Evolutionary conservation across 2,329 filamentous ascomycete genomes (phyloP), one percentile per base, ranked within the genome.

Genomic region (Metarhizium humberi): DNA sequence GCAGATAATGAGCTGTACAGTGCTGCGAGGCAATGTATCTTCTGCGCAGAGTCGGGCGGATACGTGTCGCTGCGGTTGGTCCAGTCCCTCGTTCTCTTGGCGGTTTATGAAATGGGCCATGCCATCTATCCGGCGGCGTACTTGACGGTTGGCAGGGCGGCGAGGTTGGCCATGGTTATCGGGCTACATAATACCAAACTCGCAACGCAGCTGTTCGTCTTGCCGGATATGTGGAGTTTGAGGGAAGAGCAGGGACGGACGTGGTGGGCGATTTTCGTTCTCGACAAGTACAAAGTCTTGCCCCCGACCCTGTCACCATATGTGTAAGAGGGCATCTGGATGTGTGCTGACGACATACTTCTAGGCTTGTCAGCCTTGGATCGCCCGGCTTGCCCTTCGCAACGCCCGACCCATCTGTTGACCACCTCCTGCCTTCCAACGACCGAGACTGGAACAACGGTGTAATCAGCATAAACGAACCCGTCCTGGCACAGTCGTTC

Each of bases 261-360:
- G 3, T 62, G 58, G 58, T 62, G 62, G 61, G 56, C 61, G 2
- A 56, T 63, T 7, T 59, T 60, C 18, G 34, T 62, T 1, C 55
- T 63, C 4, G 62, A 63, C 30, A 58, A 60, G 58, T 60, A 47
- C 36, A 14, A 40, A 40, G 42, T 4, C 25, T 25, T 25, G 25
- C 25, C 3, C 3, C 25, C 25, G 25, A 25, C 3, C 25, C 25
- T 25, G 25, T 25, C 25, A 25, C 25, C 25, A 25, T 1, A 25
- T 25, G 25, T 25, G 25, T 25, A 25, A 25, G 25, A 25, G 25
- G 25, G 3, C 25, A 25, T 25, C 25, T 25, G 25, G 25, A 25
- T 25, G 25, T 25, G 25, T 25, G 25, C 25, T 25, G 25, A 25
- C 25, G 25, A 25, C 25, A 25, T 25, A 25, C 25, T 25, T 25